Evolutionary conservation across 2,329 filamentous ascomycete genomes (phyloP).

Genomic region (Paracamarosporium sp.): DNA sequence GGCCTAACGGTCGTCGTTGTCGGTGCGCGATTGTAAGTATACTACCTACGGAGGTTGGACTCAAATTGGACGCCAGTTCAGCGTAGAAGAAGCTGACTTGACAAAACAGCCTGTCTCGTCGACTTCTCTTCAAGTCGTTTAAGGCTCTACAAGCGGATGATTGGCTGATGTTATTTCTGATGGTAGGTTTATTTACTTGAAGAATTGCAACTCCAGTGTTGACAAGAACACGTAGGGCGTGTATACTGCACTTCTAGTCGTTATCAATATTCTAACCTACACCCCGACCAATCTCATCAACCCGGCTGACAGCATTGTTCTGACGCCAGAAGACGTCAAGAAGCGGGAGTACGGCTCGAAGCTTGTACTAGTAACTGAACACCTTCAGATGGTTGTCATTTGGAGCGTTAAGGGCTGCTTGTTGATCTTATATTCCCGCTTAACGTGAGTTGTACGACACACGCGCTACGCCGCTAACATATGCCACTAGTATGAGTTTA

Average conservation of each 20-base stretch:
- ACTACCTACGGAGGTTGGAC: not conserved
- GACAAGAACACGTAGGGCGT: constrained; percentile 24
- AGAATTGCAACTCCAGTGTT: not conserved
- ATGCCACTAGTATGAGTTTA: constrained; percentile 24
- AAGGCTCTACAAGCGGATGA: constrained; percentile 58
- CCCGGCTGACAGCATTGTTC: constrained; percentile 49
- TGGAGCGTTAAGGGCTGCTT: constrained; percentile 59
- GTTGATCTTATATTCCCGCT: constrained; percentile 56
- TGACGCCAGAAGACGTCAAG: constrained; percentile 27
- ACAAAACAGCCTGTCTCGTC: constrained; percentile 43
- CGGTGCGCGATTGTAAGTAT: constrained; percentile 43
- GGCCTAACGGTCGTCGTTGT: constrained; percentile 43
- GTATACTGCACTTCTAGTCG: constrained; percentile 55
- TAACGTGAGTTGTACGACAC: constrained; percentile 21
- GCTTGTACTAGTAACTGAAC: constrained; percentile 58
- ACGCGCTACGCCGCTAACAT: constrained; percentile 12
- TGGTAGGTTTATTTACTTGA: constrained; percentile 43
- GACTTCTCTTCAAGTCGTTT: constrained; percentile 51
- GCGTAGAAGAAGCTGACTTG: not conserved
- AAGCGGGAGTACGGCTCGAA: constrained; percentile 56
- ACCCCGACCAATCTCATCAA: constrained; percentile 48
- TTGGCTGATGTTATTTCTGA: constrained; percentile 55
- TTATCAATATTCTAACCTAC: constrained; percentile 48
- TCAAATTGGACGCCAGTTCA: not conserved
- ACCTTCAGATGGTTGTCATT: constrained; percentile 54